Evolutionary conservation across 208 protist genomes (phyloP).

Genomic region (Trypanosoma rangeli): DNA sequence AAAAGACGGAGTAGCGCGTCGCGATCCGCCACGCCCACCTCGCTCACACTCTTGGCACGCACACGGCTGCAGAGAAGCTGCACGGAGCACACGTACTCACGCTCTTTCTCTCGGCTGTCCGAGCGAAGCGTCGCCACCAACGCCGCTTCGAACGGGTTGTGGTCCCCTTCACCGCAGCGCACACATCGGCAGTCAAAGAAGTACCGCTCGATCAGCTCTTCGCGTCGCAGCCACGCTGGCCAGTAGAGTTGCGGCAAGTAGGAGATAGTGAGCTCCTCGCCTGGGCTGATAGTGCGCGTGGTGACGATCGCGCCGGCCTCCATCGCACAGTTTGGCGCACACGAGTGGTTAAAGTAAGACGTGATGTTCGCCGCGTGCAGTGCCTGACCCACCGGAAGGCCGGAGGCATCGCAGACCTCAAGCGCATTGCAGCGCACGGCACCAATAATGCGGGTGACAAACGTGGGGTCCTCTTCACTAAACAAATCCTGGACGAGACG

Average conservation of each 20-base stretch:
- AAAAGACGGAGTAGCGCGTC: constrained; percentile 42
- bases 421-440: constrained; percentile 82
- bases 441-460: constrained; percentile 56
- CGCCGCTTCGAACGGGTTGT: constrained; percentile 59
- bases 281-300: constrained; percentile 44
- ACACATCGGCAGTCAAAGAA: constrained; percentile 80
- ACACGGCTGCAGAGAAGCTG: constrained; percentile 47
- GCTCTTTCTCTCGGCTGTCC: neutral
- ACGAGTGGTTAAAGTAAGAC: constrained; percentile 88
- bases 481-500: constrained; percentile 49
- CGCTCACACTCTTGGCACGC: constrained; percentile 38
- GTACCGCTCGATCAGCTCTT: constrained; percentile 52
- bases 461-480: constrained; percentile 19
- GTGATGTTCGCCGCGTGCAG: constrained; percentile 51
- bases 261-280: constrained; percentile 80
- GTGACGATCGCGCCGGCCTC: constrained; percentile 56
- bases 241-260: constrained; percentile 91
- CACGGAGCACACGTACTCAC: constrained; percentile 45
- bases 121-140: constrained; percentile 38
- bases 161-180: constrained; percentile 39
- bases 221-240: constrained; percentile 61
- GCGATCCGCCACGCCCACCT: constrained; percentile 37
- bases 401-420: constrained; percentile 56
- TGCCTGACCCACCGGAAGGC: constrained; percentile 76
- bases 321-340: constrained; percentile 80